These are phyloP conservation scores for Amaranthus tricolor DNA, from an alignment of 179 eudicot species.

Conservation along the genomic window DNA sequence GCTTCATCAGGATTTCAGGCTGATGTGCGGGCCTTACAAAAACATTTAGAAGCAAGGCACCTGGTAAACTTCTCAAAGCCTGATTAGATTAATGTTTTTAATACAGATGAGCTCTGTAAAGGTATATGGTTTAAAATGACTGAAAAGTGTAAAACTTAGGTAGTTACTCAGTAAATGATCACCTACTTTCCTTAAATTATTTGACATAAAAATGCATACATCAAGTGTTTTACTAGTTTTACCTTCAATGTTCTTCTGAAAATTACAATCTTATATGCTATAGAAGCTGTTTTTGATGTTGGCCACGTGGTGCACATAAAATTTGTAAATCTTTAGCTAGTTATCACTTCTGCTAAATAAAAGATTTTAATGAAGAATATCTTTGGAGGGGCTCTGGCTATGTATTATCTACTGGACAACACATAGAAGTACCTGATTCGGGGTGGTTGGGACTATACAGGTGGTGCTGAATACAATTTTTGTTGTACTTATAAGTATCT, in stretches of 20 bases:
- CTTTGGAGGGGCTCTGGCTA: neutral
- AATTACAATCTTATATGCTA: too few relatives aligned
- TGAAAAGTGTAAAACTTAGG: neutral
- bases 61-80: constrained; percentile 36
- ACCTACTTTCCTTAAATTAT: neutral
- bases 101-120: neutral
- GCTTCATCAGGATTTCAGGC: constrained; percentile 97
- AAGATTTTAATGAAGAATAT: neutral
- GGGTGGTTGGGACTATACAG: neutral
- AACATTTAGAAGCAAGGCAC: constrained; percentile 74
- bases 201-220: neutral
- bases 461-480: neutral
- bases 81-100: neutral
- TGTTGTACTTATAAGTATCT: neutral
- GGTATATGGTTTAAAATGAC: neutral
- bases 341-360: neutral
- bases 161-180: neutral
- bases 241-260: neutral
- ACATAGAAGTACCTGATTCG: neutral
- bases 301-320: neutral
- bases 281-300: too few relatives aligned
- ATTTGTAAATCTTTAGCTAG: neutral
- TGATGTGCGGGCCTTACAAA: constrained; percentile 86
- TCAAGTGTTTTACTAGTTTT: neutral
- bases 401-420: neutral